Percentiles rank a stretch among this genome's conserved stretches.
Conservation (phyloP, 345 rosid species). For the Boechera retrofracta region DNA sequence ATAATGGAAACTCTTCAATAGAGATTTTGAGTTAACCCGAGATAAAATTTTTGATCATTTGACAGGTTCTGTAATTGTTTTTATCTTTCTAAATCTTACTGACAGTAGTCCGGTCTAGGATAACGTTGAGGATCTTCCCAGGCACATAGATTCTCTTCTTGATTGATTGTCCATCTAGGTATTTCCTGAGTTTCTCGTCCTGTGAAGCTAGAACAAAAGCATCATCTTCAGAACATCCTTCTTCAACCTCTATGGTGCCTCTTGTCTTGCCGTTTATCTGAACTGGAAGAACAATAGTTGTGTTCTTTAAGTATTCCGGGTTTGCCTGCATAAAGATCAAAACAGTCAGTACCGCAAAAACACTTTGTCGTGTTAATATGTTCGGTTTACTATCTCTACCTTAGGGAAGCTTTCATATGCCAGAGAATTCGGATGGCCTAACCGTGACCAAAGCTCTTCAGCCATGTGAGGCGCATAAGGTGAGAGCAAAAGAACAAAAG, state of each 20-base stretch:
- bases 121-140: conserved; percentile 85
- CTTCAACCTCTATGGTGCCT: conserved; percentile 86
- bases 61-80: conserved; percentile 19
- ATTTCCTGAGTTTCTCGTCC: conserved; percentile 70
- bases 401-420: conserved; percentile 72
- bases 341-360: conserved; percentile 12
- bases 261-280: conserved; percentile 97
- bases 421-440: conserved; percentile 68
- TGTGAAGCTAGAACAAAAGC: conserved; percentile 70
- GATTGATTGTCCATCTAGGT: conserved; percentile 64
- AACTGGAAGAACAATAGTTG: conserved; percentile 69
- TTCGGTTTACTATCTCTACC: conserved; percentile 45
- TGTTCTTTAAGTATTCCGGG: conserved; percentile 73
- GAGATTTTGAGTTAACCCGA: conserved; percentile 15
- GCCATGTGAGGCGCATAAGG: conserved; percentile 98
- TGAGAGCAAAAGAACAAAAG: conserved; percentile 75
- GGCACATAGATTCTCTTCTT: conserved; percentile 82
- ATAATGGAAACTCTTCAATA: conserved; percentile 22
- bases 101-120: conserved; percentile 64
- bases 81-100: conserved; percentile 27
- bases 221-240: conserved; percentile 87
- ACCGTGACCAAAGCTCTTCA: conserved; percentile 92
- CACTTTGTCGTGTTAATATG: conserved; percentile 7
- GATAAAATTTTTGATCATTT: neutral
- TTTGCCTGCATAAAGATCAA: conserved; percentile 60